Evolutionary conservation across 805 yeast genomes (phyloP).

Genomic region (Lipomyces oligophaga): DNA sequence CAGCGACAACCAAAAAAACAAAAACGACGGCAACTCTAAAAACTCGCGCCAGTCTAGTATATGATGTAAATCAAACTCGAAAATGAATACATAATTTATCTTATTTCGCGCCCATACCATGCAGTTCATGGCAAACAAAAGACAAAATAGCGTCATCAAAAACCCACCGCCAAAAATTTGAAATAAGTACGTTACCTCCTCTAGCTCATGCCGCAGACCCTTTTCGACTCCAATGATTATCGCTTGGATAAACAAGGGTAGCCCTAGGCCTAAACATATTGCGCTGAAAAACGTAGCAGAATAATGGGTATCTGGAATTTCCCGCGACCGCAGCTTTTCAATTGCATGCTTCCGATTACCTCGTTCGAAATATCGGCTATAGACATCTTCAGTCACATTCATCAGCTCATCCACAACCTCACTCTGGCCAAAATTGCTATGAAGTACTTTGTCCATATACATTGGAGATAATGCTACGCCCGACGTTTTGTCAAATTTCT

Average conservation of each 20-base stretch:
- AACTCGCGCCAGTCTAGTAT: slow-evolving; percentile 64
- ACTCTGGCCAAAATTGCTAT: slow-evolving; percentile 57
- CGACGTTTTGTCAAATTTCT: slow-evolving; percentile 81
- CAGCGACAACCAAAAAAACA: slow-evolving; percentile 54
- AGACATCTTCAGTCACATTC: slow-evolving; percentile 62
- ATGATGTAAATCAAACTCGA: slow-evolving; percentile 73
- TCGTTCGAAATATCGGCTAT: slow-evolving; percentile 60
- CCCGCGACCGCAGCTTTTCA: slow-evolving; percentile 58
- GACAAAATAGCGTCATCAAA: slow-evolving; percentile 54
- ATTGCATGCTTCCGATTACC: slow-evolving; percentile 69
- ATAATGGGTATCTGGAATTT: slow-evolving; percentile 40
- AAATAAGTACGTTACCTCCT: slow-evolving; percentile 58
- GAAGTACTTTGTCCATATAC: slow-evolving; percentile 58
- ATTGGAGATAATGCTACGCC: slow-evolving; percentile 42
- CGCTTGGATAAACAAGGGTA: slow-evolving; percentile 65
- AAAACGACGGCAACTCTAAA: slow-evolving; percentile 58
- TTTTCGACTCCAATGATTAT: slow-evolving; percentile 48
- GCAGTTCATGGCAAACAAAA: slow-evolving; percentile 66
- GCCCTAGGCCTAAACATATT: slow-evolving; percentile 59
- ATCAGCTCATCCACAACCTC: slow-evolving; percentile 64
- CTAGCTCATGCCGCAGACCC: slow-evolving; percentile 38
- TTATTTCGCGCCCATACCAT: slow-evolving; percentile 67
- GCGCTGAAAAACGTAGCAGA: slow-evolving; percentile 57
- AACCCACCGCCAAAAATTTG: slow-evolving; percentile 95
- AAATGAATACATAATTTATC: slow-evolving; percentile 86